phyloP scores from a whole-genome alignment of 768 basidiomycete species.

The Erythrobasidium yunnanense region DNA sequence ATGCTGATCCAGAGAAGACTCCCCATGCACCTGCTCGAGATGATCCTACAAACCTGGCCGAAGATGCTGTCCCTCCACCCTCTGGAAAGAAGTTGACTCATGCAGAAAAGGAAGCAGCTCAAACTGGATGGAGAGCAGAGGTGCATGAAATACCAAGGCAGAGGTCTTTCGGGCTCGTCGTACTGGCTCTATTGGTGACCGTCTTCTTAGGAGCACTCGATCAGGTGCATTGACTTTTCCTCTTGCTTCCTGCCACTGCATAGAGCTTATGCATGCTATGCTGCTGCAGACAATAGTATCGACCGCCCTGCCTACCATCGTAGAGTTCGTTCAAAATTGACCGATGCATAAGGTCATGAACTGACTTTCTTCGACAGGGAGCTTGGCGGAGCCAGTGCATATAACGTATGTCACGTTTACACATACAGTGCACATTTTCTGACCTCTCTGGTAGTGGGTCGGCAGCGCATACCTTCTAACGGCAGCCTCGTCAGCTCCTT shows the following conservation, averaged over 20 bases:
- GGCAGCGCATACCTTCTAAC: slow-evolving; percentile 26
- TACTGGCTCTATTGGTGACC: slow-evolving; percentile 7
- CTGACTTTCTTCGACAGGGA: slow-evolving; percentile 9
- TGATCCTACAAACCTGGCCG: no score
- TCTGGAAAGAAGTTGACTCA: slow-evolving; percentile 7
- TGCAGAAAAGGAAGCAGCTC: slow-evolving; percentile 10
- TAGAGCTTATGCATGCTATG: background rate
- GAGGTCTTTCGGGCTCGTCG: slow-evolving; percentile 2
- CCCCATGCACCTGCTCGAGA: no score
- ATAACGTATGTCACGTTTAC: background rate
- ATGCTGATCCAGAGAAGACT: background rate
- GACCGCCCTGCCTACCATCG: slow-evolving; percentile 4
- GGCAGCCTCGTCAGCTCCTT: slow-evolving; percentile 20
- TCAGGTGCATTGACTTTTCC: background rate
- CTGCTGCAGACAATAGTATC: slow-evolving; percentile 1
- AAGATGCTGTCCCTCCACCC: no score
- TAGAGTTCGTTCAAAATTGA: no score
- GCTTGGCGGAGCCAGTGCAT: slow-evolving; percentile 18
- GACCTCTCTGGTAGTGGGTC: background rate
- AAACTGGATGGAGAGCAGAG: slow-evolving; percentile 7
- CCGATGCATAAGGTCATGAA: no score
- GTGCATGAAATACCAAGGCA: slow-evolving; percentile 23
- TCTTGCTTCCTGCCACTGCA: background rate
- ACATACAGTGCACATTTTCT: background rate
- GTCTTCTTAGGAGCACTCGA: slow-evolving; percentile 15